Conservation (phyloP, 2,329 filamentous ascomycete genomes). For the Trichoderma sp. region DNA sequence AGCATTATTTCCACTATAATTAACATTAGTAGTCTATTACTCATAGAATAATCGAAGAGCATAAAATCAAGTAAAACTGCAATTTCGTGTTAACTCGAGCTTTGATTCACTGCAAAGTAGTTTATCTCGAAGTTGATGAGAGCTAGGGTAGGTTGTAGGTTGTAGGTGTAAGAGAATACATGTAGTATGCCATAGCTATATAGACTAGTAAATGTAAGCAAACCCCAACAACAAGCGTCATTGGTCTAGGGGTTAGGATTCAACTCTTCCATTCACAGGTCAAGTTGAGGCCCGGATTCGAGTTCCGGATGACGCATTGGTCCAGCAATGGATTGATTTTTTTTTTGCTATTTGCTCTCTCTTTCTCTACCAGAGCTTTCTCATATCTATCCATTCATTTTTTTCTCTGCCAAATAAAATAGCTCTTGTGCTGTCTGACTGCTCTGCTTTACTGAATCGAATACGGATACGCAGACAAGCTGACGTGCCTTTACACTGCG, state of each 20-base stretch:
- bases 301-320: constrained; percentile 32
- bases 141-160: background rate
- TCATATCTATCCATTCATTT: background rate
- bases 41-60: background rate
- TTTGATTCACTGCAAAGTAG: background rate
- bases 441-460: background rate
- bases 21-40: background rate
- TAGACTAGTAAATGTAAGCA: background rate
- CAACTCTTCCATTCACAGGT: constrained; percentile 31
- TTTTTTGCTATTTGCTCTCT: constrained; percentile 10
- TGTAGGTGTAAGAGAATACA: too few relatives aligned
- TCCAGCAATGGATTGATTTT: background rate
- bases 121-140: background rate
- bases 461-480: background rate
- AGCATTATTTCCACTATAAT: background rate
- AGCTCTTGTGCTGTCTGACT: background rate
- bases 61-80: background rate
- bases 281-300: constrained; percentile 35
- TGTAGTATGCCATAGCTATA: background rate
- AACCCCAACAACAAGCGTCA: constrained; percentile 25
- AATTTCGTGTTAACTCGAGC: background rate
- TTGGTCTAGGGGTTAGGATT: constrained; percentile 35
- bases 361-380: background rate
- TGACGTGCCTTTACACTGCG: background rate
- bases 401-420: background rate